A percentile compares a stretch with the other conserved stretches of the same genome.
Conservation (phyloP, 495 filamentous ascomycete genomes). For the Friedmanniomyces endolithicus region DNA sequence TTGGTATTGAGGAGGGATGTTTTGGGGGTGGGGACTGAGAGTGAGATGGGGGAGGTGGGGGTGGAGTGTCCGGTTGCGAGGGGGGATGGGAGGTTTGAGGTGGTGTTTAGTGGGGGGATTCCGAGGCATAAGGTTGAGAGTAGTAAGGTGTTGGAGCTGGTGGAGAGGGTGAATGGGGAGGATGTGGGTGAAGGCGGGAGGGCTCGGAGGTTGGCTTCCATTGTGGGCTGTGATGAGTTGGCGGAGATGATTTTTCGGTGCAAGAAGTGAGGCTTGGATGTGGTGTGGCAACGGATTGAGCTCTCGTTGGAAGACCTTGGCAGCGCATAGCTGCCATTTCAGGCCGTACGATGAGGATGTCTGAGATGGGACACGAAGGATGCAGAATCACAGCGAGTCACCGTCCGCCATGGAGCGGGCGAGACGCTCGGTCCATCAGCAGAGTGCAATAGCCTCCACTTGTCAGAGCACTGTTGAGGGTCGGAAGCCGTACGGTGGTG, state of each 20-base stretch:
- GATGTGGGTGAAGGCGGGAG: background rate
- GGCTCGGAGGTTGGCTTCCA: background rate
- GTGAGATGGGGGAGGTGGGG: background rate
- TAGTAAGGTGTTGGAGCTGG: background rate
- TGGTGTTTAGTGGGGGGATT: background rate
- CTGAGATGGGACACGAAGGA: too few relatives aligned
- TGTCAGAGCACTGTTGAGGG: too few relatives aligned
- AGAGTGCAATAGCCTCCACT: too few relatives aligned
- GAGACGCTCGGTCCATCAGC: too few relatives aligned
- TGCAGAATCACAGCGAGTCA: too few relatives aligned
- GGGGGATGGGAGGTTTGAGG: conserved; percentile 3
- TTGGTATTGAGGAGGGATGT: background rate
- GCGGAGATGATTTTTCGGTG: conserved; percentile 11
- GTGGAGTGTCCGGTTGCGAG: conserved; percentile 1
- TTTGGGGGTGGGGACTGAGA: background rate
- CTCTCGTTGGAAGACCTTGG: too few relatives aligned
- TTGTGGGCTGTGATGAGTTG: conserved; percentile 4
- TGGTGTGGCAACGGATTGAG: too few relatives aligned
- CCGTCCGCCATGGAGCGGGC: too few relatives aligned
- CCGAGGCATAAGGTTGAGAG: background rate
- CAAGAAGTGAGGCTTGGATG: conserved; percentile 9
- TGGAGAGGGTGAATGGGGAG: background rate
- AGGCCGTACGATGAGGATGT: too few relatives aligned
- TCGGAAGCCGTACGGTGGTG: too few relatives aligned
- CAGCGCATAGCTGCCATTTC: too few relatives aligned